phyloP scores from a whole-genome alignment of 345 rosid species.

The Citrus unshiu region DNA sequence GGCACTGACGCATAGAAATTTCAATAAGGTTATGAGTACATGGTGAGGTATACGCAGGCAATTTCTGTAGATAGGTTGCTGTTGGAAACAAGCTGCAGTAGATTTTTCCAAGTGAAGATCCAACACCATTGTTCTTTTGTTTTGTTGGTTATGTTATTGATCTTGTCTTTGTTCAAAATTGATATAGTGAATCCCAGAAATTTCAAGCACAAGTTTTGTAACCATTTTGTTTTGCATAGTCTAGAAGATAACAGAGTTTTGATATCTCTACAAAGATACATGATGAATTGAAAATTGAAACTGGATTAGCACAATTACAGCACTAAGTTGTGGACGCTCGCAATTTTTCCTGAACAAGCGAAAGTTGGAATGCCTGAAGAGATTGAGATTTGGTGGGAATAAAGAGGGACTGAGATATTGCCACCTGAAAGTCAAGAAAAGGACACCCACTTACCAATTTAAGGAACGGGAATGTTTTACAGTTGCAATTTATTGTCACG shows the following conservation, averaged over 20 bases:
- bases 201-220: conserved; percentile 16
- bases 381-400: neutral
- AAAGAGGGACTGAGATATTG: neutral
- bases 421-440: neutral
- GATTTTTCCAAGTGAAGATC: conserved; percentile 18
- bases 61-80: conserved; percentile 15
- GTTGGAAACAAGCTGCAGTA: conserved; percentile 6
- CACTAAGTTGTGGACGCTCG: neutral
- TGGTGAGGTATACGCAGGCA: neutral
- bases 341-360: neutral
- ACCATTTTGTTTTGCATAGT: neutral
- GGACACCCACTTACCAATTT: too few species aligned
- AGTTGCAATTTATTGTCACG: neutral
- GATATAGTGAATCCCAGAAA: neutral
- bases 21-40: neutral
- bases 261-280: neutral
- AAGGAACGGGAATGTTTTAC: neutral
- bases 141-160: conserved; percentile 9
- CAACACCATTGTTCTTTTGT: conserved; percentile 1
- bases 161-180: neutral
- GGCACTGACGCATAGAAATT: conserved; percentile 6
- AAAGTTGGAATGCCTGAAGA: neutral
- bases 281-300: neutral
- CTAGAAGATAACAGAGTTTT: neutral
- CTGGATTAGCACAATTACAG: neutral